Evolutionary conservation across 2,329 filamentous ascomycete species (phyloP), one percentile per base, ranked within the genome.

Genomic region (Dactylellina haptotyla): DNA sequence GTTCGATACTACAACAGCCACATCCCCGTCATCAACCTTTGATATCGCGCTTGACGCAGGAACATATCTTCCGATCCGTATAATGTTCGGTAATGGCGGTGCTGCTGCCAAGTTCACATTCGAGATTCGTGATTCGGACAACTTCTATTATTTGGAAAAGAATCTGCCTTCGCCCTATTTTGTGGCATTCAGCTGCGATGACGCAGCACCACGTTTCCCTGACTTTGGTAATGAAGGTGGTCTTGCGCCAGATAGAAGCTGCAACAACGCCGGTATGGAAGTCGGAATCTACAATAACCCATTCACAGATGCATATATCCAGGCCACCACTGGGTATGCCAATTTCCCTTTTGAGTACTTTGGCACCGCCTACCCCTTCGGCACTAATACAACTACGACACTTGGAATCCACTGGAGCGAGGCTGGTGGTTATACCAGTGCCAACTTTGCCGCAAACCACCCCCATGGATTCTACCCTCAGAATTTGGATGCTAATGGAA

Each of bases 241-340:
- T 23, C 9, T 18, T 18, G n/a, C 41, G 3, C 41, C 41, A 18
- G n/a, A n/a, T n/a, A 46, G 23, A 14, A 23, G 16, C 25, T 59
- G 56, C n/a, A n/a, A n/a, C 20, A 59, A 59, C 14, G 14, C 26
- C 6, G 56, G 56, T 2, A 14, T 59, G 5, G 39, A 46, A 23
- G 39, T 59, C 8, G 56, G n/a, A 6, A 59, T 59, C 9, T 59
- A 30, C 20, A 16, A 16, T n/a, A 59, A 59, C 34, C 56, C 56
- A 12, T 59, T 46, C n/a, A n/a, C n/a, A n/a, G n/a, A n/a, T n/a
- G n/a, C n/a, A n/a, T n/a, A n/a, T n/a, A n/a, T n/a, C n/a, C n/a
- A n/a, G n/a, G n/a, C n/a, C n/a, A n/a, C n/a, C n/a, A n/a, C n/a
- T n/a, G n/a, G n/a, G n/a, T n/a, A n/a, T n/a, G n/a, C n/a, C n/a